Base-by-base conservation (phyloP, 192 early-diverging fungal species). In the Linnemannia exigua region DNA sequence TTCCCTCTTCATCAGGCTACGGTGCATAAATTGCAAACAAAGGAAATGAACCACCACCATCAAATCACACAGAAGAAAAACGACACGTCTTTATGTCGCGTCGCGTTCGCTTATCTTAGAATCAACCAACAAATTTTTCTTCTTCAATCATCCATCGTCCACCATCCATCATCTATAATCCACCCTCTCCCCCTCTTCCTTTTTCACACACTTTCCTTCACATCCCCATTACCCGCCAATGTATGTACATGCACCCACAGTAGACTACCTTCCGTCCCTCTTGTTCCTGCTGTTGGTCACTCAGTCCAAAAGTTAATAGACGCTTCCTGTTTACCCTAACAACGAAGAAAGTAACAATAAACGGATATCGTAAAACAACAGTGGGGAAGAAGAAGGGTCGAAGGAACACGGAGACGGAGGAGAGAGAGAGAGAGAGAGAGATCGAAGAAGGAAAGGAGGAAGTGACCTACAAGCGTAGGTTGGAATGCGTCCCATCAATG, bases 71-170 rank as follows among this genome's bases (percentile, higher is more conserved):
- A 25, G 28, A 63, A 52, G 19, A 31, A 61, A 31, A 28, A 63
- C 2, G 48, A 16, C 25, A 31, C 58, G 58, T 25, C 25, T 63
- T 12, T 7, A 14, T n/a, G n/a, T n/a, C n/a, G n/a, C n/a, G n/a
- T 28, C 58, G 58, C 14, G 58, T 31, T 50, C 28, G 58, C 58
- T 63, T 14, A 72, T 72, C 70, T 22, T 44, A 47, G 28, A 72
- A 50, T 72, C 70, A 72, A 50, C 70, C 70, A 72, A 72, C 3
- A 47, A 25, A n/a, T n/a, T 46, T 25, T 72, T 52, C 28, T 41
- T 31, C 22, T 22, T 28, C 63, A 48, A 2, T 41, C 76, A 22
- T 35, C n/a, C 37, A 48, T n/a, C 63, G 20, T 41, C 38, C 15
- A 1, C 54, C 19, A n/a, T 38, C 72, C 28, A 35, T 33, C n/a